Evolutionary conservation across 78 protist species (phyloP).

Genomic region (Planoprotostelium fungivorum): DNA sequence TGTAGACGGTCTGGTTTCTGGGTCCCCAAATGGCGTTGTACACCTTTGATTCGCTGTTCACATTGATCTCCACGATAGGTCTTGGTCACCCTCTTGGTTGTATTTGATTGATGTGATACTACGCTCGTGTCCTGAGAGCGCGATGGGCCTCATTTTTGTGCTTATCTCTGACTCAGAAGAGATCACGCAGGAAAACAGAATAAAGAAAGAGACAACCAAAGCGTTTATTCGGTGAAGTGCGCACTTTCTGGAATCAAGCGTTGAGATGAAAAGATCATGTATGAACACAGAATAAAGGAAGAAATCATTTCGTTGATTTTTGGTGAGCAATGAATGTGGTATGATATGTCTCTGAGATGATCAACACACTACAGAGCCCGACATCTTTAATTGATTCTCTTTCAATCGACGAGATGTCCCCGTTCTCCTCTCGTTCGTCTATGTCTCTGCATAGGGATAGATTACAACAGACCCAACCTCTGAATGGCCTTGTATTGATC

Average conservation of each 20-base stretch:
- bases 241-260: no score
- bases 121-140: conserved; percentile 85
- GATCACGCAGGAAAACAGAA: no score
- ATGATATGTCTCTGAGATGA: no score
- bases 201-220: no score
- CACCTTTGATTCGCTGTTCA: conserved; percentile 20
- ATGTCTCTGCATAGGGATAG: neutral
- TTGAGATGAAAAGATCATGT: no score
- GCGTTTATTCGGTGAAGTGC: no score
- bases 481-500: neutral
- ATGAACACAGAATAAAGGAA: neutral
- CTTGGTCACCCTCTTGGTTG: neutral
- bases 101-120: conserved; percentile 68
- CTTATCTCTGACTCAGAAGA: no score
- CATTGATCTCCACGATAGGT: neutral
- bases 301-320: no score
- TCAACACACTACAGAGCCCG: no score
- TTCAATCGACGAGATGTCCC: no score
- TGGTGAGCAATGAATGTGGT: no score
- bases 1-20: conserved; percentile 34
- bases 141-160: conserved; percentile 72
- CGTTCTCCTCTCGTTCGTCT: neutral
- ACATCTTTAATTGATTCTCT: no score
- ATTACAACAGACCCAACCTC: neutral
- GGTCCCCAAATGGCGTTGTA: conserved; percentile 52